phyloP scores from a whole-genome alignment of 306 rosid species.

The Begonia masoniana region DNA sequence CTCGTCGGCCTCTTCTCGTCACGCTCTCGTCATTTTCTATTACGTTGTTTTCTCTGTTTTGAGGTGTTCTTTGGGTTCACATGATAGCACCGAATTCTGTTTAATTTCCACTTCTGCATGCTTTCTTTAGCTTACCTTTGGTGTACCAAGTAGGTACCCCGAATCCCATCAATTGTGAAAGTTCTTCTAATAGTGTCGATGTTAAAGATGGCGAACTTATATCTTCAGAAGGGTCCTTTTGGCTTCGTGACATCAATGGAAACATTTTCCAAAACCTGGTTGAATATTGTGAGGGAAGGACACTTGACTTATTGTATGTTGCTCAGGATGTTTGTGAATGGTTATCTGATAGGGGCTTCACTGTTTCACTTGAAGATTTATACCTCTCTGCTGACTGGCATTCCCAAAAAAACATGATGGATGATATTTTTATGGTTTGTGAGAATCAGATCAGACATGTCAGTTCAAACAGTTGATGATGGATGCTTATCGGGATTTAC shows the following conservation, averaged over 20 bases:
- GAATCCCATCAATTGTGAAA: constrained; percentile 44
- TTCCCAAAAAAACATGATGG: constrained; percentile 63
- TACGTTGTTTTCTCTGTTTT: too few species aligned
- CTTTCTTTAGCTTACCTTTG: too few species aligned
- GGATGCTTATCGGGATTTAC: constrained; percentile 26
- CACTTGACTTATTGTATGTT: constrained; percentile 41
- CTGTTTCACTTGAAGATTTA: constrained; percentile 77
- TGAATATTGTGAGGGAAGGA: constrained; percentile 28
- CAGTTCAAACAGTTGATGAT: constrained; percentile 56
- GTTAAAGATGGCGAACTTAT: constrained; percentile 52
- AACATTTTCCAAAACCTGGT: constrained; percentile 55
- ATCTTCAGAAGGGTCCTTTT: constrained; percentile 64
- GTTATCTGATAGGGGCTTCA: constrained; percentile 77
- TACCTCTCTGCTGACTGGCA: constrained; percentile 45
- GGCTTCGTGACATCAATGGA: constrained; percentile 52
- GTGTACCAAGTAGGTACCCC: too few species aligned
- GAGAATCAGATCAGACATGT: constrained; percentile 63
- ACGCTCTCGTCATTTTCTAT: too few species aligned
- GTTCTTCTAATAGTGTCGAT: constrained; percentile 33
- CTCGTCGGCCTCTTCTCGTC: too few species aligned
- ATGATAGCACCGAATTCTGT: too few species aligned
- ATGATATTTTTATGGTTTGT: constrained; percentile 52
- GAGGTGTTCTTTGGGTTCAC: too few species aligned
- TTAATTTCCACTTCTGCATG: too few species aligned
- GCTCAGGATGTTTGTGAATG: constrained; percentile 85